Conservation (phyloP, 495 filamentous ascomycete species). For the Podospora pseudocomata region DNA sequence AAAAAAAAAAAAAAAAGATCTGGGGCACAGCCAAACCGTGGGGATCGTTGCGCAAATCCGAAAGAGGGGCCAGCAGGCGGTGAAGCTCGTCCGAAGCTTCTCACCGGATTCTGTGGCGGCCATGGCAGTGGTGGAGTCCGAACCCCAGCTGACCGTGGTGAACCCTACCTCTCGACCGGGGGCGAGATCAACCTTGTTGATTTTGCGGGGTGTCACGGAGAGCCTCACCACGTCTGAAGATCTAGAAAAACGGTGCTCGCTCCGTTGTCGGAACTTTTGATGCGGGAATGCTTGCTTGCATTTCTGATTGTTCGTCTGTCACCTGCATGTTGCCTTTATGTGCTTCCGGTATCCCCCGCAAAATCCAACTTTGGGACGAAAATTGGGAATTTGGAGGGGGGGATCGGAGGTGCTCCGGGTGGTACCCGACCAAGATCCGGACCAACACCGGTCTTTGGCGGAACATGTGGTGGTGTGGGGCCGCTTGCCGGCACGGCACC, state of each 20-base stretch:
- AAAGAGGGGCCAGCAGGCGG: background rate
- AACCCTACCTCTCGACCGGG: background rate
- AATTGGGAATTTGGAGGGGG: background rate
- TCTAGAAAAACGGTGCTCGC: background rate
- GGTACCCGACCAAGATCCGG: background rate
- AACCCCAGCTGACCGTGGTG: background rate
- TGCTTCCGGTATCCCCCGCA: slow-evolving; percentile 15
- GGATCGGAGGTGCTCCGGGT: background rate
- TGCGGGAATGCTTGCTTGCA: background rate
- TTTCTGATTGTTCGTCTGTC: background rate
- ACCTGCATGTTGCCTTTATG: background rate
- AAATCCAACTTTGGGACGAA: slow-evolving; percentile 18
- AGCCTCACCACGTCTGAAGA: background rate
- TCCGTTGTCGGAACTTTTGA: slow-evolving; percentile 7
- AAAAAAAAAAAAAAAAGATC: background rate
- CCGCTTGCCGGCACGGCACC: slow-evolving; percentile 3
- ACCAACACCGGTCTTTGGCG: slow-evolving; percentile 2
- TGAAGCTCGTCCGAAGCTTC: background rate
- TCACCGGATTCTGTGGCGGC: background rate
- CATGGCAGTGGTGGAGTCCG: slow-evolving; percentile 1
- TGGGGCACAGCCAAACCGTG: background rate
- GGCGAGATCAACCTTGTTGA: slow-evolving; percentile 9
- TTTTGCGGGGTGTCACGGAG: background rate
- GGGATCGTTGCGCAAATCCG: background rate
- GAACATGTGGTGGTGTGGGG: slow-evolving; percentile 14